Evolutionary conservation across 768 basidiomycete genomes (phyloP).

Genomic region (Hypholoma fasciculare): DNA sequence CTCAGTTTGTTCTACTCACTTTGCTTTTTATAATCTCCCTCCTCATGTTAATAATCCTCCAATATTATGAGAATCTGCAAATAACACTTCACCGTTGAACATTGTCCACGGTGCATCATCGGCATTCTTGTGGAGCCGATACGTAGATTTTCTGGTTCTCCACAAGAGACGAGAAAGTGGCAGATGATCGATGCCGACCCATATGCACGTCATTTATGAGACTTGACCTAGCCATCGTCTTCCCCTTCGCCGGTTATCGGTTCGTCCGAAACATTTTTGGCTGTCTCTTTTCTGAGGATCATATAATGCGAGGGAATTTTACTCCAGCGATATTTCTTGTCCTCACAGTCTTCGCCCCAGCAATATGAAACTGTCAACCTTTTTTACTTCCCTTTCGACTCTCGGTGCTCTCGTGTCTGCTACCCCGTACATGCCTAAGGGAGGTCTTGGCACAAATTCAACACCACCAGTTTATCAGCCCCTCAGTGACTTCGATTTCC

Average conservation of each 20-base stretch:
- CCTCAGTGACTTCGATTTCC: constrained; percentile 26
- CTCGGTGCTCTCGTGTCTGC: background rate
- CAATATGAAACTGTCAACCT: background rate
- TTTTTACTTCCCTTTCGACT: background rate
- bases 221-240: background rate
- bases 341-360: background rate
- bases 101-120: background rate
- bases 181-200: background rate
- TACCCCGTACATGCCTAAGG: constrained; percentile 1
- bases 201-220: background rate
- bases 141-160: background rate
- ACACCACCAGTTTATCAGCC: constrained; percentile 21
- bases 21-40: background rate
- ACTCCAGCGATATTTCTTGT: too few species aligned
- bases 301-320: background rate
- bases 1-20: background rate
- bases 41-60: background rate
- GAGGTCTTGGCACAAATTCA: constrained; percentile 20
- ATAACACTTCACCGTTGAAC: background rate
- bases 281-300: background rate
- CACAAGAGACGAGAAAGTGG: too few species aligned
- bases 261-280: background rate
- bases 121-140: background rate
- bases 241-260: background rate
- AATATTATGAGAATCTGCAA: background rate